These are phyloP conservation scores for Geotrichum reessii DNA, from an alignment of 1,139 yeast species.

Conservation along the genomic window DNA sequence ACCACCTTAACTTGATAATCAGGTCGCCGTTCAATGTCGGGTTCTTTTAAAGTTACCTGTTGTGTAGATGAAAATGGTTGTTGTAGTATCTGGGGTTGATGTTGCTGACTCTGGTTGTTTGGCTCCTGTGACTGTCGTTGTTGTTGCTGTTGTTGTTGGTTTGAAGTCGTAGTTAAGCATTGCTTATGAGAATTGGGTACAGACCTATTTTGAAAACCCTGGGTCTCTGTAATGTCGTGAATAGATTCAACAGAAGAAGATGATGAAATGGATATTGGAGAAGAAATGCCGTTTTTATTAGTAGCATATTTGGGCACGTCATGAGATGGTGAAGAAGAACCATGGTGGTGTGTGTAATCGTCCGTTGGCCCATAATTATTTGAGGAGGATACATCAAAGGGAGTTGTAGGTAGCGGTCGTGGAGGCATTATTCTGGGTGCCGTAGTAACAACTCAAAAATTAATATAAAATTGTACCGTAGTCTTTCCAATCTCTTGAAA, in stretches of 20 bases:
- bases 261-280: neutral
- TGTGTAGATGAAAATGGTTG: neutral
- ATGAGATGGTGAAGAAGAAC: neutral
- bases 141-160: neutral
- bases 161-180: neutral
- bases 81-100: too few species aligned
- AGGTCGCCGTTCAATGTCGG: conserved; percentile 15
- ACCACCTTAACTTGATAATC: conserved; percentile 47
- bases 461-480: too few species aligned
- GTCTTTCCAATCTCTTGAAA: neutral
- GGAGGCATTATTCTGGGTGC: conserved; percentile 1
- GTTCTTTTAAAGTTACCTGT: neutral
- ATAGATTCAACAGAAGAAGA: neutral
- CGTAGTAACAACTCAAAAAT: neutral
- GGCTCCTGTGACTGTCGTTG: neutral
- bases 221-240: neutral
- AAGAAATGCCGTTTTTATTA: neutral
- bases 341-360: neutral
- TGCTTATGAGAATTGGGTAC: neutral
- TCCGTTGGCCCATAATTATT: neutral
- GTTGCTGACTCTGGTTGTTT: neutral
- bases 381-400: neutral
- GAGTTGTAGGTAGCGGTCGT: conserved; percentile 13
- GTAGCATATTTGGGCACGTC: neutral
- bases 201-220: neutral